Conservation (phyloP, 192 early-diverging fungal genomes). For the Coemansia sp. region DNA sequence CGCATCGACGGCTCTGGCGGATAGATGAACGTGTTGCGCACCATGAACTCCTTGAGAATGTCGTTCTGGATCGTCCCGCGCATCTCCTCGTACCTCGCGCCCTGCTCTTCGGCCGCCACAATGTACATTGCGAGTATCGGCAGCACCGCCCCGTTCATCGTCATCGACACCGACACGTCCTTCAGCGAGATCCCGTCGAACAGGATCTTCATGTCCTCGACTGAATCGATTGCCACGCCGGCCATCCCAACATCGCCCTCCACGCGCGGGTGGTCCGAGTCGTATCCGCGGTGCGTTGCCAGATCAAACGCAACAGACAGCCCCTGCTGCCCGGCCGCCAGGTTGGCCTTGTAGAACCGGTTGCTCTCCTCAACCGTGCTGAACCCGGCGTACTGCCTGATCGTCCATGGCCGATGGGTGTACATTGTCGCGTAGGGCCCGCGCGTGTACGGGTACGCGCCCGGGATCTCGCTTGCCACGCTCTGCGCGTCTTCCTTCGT, state of each 20-base stretch:
- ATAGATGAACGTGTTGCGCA: constrained; percentile 92
- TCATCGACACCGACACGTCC: constrained; percentile 91
- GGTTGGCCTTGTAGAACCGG: constrained; percentile 82
- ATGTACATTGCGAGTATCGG: constrained; percentile 91
- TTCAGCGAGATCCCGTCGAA: constrained; percentile 88
- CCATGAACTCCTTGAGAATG: constrained; percentile 94
- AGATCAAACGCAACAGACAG: constrained; percentile 87
- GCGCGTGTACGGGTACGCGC: constrained; percentile 84
- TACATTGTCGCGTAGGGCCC: constrained; percentile 85
- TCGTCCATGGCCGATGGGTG: constrained; percentile 81
- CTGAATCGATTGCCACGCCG: constrained; percentile 87
- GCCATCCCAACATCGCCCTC: constrained; percentile 92
- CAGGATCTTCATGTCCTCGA: constrained; percentile 91
- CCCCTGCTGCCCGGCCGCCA: constrained; percentile 88
- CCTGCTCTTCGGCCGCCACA: constrained; percentile 85
- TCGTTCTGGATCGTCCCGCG: constrained; percentile 91
- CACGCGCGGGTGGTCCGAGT: constrained; percentile 88
- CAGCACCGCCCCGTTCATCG: constrained; percentile 93
- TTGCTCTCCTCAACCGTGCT: constrained; percentile 91
- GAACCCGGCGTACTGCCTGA: constrained; percentile 89
- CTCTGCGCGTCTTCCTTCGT: constrained; percentile 67
- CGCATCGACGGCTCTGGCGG: constrained; percentile 90
- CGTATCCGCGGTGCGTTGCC: constrained; percentile 87
- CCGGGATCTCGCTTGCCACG: constrained; percentile 72
- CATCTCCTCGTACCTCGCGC: constrained; percentile 74